Conservation (phyloP, 2,329 filamentous ascomycete species). For the Knoxdaviesia capensis region DNA sequence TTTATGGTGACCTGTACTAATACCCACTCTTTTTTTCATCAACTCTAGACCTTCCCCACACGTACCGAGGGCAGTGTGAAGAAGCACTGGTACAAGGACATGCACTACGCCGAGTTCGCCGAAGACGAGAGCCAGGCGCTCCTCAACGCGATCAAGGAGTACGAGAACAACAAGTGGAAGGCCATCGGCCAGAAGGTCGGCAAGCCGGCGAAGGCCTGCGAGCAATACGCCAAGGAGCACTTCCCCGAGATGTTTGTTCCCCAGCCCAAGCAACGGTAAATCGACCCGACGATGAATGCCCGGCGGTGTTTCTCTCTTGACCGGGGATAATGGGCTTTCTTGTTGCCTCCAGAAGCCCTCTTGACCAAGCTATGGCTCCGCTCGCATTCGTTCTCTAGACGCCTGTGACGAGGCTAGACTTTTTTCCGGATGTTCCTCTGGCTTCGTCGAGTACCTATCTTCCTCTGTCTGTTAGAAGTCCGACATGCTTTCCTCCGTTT, state of each 20-base stretch:
- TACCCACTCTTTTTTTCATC: not conserved
- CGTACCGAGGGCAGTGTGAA: constrained; percentile 95
- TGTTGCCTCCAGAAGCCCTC: not conserved
- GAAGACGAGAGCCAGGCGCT: constrained; percentile 81
- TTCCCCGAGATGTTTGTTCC: constrained; percentile 31
- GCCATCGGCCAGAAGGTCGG: constrained; percentile 89
- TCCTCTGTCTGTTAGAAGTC: too few relatives aligned
- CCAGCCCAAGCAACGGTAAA: constrained; percentile 3
- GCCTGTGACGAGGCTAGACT: too few relatives aligned
- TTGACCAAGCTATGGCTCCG: not conserved
- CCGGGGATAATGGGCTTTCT: not conserved
- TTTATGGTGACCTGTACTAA: not conserved
- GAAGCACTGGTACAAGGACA: constrained; percentile 99
- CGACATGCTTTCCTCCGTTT: too few relatives aligned
- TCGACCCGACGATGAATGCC: not conserved
- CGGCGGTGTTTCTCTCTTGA: not conserved
- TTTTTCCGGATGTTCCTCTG: too few relatives aligned
- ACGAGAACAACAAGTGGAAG: constrained; percentile 98
- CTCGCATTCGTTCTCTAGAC: not conserved
- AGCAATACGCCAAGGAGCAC: constrained; percentile 90
- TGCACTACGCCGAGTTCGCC: constrained; percentile 98
- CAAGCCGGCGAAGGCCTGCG: constrained; percentile 74
- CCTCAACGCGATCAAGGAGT: constrained; percentile 90
- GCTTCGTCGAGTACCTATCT: too few relatives aligned
- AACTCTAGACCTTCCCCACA: constrained; percentile 59